These are phyloP conservation scores for Citrus reticulata DNA, from an alignment of 345 rosid species.

Conservation along the genomic window DNA sequence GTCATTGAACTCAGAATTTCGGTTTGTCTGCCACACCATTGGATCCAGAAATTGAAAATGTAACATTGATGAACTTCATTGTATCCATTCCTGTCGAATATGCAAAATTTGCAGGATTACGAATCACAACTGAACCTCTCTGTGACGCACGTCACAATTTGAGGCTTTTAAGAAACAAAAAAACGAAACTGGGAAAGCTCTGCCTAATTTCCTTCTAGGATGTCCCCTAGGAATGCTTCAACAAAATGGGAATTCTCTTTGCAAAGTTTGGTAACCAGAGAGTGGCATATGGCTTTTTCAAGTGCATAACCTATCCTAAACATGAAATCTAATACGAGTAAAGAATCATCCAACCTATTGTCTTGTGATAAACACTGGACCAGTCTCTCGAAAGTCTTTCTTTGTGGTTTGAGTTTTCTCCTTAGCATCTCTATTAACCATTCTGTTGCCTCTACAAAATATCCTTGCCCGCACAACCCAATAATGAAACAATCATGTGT, in stretches of 20 bases:
- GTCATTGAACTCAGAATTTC: background rate
- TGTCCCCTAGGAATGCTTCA: slow-evolving; percentile 13
- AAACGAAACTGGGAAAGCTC: background rate
- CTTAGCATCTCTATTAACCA: slow-evolving; percentile 29
- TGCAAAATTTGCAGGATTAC: background rate
- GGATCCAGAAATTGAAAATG: background rate
- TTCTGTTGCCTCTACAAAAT: slow-evolving; percentile 27
- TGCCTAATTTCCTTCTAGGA: slow-evolving; percentile 6
- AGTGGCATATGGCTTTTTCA: slow-evolving; percentile 14
- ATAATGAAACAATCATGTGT: slow-evolving; percentile 20
- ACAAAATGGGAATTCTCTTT: slow-evolving; percentile 13
- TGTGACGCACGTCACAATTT: background rate
- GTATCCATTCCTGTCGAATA: background rate
- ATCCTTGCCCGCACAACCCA: slow-evolving; percentile 25
- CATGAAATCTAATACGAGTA: slow-evolving; percentile 26
- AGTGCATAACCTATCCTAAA: slow-evolving; percentile 23
- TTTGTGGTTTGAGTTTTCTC: slow-evolving; percentile 24
- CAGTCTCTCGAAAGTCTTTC: slow-evolving; percentile 21
- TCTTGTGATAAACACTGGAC: slow-evolving; percentile 20
- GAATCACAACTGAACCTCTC: background rate
- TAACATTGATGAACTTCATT: background rate
- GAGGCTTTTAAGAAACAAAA: background rate
- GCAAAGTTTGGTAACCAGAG: slow-evolving; percentile 27
- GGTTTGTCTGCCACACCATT: background rate
- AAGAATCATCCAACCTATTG: slow-evolving; percentile 35